A percentile compares a stretch with the other conserved stretches of the same genome.
Evolutionary conservation across 192 early-diverging fungal species (phyloP).

Genomic region (Coemansia sp.): DNA sequence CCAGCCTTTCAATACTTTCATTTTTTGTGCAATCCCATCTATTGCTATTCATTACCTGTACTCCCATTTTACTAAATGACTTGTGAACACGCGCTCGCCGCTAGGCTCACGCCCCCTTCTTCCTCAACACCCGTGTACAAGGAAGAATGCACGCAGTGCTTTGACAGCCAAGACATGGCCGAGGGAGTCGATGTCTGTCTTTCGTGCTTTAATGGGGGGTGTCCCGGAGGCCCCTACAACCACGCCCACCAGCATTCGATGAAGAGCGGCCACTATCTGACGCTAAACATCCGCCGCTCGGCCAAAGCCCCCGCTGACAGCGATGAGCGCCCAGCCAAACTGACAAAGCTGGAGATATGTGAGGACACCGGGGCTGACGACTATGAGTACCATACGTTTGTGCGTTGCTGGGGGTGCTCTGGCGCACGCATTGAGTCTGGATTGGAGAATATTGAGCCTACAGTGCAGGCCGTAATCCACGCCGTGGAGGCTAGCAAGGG

Average conservation of each 20-base stretch:
- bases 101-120: constrained; percentile 26
- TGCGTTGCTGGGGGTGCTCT: constrained; percentile 79
- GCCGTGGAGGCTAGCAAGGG: constrained; percentile 80
- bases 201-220: constrained; percentile 92
- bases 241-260: constrained; percentile 77
- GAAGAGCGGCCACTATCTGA: constrained; percentile 74
- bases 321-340: constrained; percentile 60
- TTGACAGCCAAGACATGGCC: constrained; percentile 71
- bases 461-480: constrained; percentile 59
- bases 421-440: constrained; percentile 60
- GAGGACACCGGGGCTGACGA: constrained; percentile 66
- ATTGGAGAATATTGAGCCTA: constrained; percentile 16
- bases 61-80: constrained; percentile 11
- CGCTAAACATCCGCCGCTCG: constrained; percentile 78
- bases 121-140: constrained; percentile 64
- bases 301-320: constrained; percentile 28
- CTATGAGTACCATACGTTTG: constrained; percentile 72
- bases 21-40: not conserved
- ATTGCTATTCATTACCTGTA: not conserved
- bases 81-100: constrained; percentile 34
- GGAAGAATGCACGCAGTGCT: constrained; percentile 96
- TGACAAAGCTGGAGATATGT: constrained; percentile 89
- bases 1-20: not conserved
- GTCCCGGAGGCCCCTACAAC: constrained; percentile 58
- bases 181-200: constrained; percentile 91